Conservation (phyloP, 805 yeast genomes). For the Cyberlindnera meyerae region DNA sequence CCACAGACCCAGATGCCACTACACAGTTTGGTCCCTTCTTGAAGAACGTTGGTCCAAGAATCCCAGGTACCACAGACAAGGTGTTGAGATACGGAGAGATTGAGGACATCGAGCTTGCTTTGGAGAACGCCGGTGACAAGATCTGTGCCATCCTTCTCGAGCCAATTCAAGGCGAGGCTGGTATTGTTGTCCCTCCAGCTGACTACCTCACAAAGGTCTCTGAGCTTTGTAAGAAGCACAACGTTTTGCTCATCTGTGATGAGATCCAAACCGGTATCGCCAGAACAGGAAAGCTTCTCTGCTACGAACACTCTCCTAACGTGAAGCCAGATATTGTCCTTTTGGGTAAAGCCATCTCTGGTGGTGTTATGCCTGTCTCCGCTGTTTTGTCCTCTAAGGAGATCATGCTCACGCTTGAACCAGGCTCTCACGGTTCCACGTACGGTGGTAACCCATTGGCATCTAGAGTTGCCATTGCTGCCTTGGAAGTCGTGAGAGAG, state of each 20-base stretch:
- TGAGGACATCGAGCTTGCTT: conserved; percentile 82
- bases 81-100: conserved; percentile 74
- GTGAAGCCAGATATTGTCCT: conserved; percentile 87
- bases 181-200: conserved; percentile 88
- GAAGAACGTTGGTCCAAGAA: conserved; percentile 74
- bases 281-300: conserved; percentile 90
- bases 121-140: conserved; percentile 76
- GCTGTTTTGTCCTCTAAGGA: conserved; percentile 88
- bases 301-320: conserved; percentile 75
- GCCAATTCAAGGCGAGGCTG: conserved; percentile 98
- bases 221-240: conserved; percentile 72
- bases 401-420: conserved; percentile 82
- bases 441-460: conserved; percentile 98
- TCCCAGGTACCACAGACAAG: conserved; percentile 66
- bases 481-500: conserved; percentile 82
- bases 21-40: conserved; percentile 87
- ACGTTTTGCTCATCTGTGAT: conserved; percentile 87
- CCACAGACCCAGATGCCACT: conserved; percentile 92
- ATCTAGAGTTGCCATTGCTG: conserved; percentile 89
- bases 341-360: conserved; percentile 92
- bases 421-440: conserved; percentile 97
- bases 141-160: conserved; percentile 89
- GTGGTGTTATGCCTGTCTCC: conserved; percentile 90
- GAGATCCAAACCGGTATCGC: conserved; percentile 98
- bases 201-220: conserved; percentile 74